Evolutionary conservation across 352 stramenopile species (phyloP).

Genomic region (Phytophthora brassicae): DNA sequence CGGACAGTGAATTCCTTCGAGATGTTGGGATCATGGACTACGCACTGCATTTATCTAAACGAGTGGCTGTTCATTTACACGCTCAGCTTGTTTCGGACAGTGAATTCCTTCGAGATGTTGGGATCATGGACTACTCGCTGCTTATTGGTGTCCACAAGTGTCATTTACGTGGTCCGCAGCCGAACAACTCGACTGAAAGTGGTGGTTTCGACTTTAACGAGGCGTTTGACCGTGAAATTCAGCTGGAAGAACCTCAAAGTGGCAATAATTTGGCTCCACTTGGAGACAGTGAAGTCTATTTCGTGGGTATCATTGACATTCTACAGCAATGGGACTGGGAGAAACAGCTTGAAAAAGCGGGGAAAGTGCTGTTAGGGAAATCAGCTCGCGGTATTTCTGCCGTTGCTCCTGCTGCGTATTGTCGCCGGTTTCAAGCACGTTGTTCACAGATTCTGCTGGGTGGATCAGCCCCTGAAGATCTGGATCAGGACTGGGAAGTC

Average conservation of each 20-base stretch:
- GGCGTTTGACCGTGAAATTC: constrained; percentile 21
- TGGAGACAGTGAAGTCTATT: constrained; percentile 63
- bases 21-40: constrained; percentile 68
- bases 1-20: constrained; percentile 67
- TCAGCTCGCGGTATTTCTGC: constrained; percentile 67
- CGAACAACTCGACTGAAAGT: constrained; percentile 5
- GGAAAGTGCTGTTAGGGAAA: constrained; percentile 75
- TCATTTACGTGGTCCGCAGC: constrained; percentile 30
- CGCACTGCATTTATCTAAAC: constrained; percentile 40
- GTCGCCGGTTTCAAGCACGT: constrained; percentile 62
- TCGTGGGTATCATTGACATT: constrained; percentile 86
- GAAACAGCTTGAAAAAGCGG: constrained; percentile 73
- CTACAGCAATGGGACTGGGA: constrained; percentile 84
- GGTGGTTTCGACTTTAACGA: constrained; percentile 16
- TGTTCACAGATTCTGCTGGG: constrained; percentile 52
- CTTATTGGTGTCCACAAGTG: constrained; percentile 74
- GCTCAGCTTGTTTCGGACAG: constrained; percentile 53
- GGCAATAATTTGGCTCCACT: constrained; percentile 32
- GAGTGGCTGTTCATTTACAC: constrained; percentile 40
- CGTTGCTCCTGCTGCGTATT: constrained; percentile 63
- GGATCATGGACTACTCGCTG: constrained; percentile 84
- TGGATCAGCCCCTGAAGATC: constrained; percentile 28
- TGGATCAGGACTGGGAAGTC: constrained; percentile 32
- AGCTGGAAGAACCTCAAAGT: constrained; percentile 18
- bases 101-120: constrained; percentile 68